Evolutionary conservation across 179 eudicot species (phyloP).

Genomic region (Silene vulgaris): DNA sequence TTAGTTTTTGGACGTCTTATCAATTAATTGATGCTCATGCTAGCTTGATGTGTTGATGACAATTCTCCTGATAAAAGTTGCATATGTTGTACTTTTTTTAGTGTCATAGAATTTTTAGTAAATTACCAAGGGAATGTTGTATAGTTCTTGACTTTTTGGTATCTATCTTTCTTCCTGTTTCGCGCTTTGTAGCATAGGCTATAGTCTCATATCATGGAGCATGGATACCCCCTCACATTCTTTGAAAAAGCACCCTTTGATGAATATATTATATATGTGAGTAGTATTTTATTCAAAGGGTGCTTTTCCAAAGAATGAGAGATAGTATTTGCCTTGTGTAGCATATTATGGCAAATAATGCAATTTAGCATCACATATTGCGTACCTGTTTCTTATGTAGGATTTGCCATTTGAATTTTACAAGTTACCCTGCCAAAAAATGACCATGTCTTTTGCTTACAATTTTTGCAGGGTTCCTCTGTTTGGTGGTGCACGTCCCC

Average conservation of each 20-base stretch:
- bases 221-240: neutral
- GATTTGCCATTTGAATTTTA: neutral
- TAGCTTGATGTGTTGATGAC: too few relatives aligned
- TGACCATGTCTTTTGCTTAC: constrained; percentile 13
- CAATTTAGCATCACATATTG: neutral
- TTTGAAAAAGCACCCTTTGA: too few relatives aligned
- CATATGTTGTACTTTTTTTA: too few relatives aligned
- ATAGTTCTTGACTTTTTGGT: neutral
- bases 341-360: neutral
- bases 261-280: too few relatives aligned
- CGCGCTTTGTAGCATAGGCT: neutral
- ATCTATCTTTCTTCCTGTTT: neutral
- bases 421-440: neutral
- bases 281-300: too few relatives aligned
- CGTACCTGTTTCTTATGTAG: neutral
- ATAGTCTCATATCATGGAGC: neutral
- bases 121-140: too few relatives aligned
- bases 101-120: too few relatives aligned
- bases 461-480: constrained; percentile 47
- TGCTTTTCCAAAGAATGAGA: too few relatives aligned
- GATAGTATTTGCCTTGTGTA: neutral
- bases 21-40: too few relatives aligned
- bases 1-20: too few relatives aligned
- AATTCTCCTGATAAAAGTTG: too few relatives aligned
- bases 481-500: constrained; percentile 91